These are phyloP conservation scores for Oryza nivara DNA, from an alignment of 176 grass and related monocot species.

Conservation along the genomic window DNA sequence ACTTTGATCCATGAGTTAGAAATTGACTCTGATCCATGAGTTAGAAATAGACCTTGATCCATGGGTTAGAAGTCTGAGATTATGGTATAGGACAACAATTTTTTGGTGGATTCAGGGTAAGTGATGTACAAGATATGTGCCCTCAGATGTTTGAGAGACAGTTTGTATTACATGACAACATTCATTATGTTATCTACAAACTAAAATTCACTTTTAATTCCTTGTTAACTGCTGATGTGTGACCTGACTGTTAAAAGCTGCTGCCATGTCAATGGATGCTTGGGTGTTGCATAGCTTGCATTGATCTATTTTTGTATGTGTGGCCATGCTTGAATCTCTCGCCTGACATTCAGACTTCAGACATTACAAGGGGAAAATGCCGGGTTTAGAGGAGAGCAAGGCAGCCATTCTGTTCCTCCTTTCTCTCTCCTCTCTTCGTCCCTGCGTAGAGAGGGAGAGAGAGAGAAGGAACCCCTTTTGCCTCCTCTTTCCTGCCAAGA, in stretches of 20 bases:
- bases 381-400: slow-evolving; percentile 46
- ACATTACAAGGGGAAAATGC: slow-evolving; percentile 28
- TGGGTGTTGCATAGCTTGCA: neutral
- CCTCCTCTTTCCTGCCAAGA: slow-evolving; percentile 41
- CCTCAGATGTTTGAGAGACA: neutral
- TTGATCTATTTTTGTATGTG: slow-evolving; percentile 12
- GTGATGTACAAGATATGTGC: neutral
- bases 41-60: neutral
- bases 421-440: slow-evolving; percentile 61
- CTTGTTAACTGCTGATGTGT: neutral
- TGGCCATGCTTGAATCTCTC: slow-evolving; percentile 41
- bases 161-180: neutral
- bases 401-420: slow-evolving; percentile 47
- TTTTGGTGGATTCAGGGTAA: slow-evolving; percentile 13
- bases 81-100: neutral
- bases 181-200: neutral
- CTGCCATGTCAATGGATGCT: neutral
- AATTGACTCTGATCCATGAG: neutral
- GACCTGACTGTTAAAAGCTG: no score
- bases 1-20: slow-evolving; percentile 15
- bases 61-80: neutral
- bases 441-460: slow-evolving; percentile 49
- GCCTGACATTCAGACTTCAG: slow-evolving; percentile 10
- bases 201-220: neutral
- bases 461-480: neutral